Evolutionary conservation across 192 early-diverging fungal genomes (phyloP).

Genomic region (Spizellomyces sp.): DNA sequence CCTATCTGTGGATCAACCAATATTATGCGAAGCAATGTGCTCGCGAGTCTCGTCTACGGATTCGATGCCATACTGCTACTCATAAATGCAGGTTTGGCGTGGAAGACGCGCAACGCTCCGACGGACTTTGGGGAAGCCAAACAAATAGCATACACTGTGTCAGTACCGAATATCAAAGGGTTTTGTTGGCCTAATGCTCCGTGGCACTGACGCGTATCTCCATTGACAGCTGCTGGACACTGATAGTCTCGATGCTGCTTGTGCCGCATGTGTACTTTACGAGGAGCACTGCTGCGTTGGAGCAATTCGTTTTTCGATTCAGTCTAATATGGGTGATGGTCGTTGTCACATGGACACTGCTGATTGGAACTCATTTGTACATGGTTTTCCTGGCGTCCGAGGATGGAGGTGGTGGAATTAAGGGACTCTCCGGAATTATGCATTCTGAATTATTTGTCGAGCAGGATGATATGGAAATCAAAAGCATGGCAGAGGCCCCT

Average conservation of each 20-base stretch:
- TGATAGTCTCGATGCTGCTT: not conserved
- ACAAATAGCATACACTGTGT: constrained; percentile 1
- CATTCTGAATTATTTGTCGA: too few relatives aligned
- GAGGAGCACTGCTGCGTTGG: not conserved
- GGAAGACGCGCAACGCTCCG: constrained; percentile 4
- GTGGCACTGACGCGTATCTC: too few relatives aligned
- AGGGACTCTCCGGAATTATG: too few relatives aligned
- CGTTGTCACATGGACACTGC: not conserved
- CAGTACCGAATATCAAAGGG: too few relatives aligned
- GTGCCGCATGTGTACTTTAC: constrained; percentile 3
- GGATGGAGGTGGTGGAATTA: too few relatives aligned
- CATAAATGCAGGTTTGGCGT: not conserved
- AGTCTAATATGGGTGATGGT: not conserved
- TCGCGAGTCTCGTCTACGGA: not conserved
- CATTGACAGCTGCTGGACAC: not conserved
- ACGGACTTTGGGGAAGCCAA: constrained; percentile 6
- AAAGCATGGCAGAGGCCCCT: too few relatives aligned
- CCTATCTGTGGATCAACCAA: not conserved
- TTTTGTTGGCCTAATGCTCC: too few relatives aligned
- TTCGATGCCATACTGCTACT: not conserved
- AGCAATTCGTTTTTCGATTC: not conserved
- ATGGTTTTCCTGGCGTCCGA: not conserved
- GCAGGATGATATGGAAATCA: too few relatives aligned
- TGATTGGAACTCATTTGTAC: not conserved
- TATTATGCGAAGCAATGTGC: not conserved